Evolutionary conservation across 768 basidiomycete species (phyloP), one percentile per base, ranked within the genome.

Genomic region (Tylopilus subfusipes): DNA sequence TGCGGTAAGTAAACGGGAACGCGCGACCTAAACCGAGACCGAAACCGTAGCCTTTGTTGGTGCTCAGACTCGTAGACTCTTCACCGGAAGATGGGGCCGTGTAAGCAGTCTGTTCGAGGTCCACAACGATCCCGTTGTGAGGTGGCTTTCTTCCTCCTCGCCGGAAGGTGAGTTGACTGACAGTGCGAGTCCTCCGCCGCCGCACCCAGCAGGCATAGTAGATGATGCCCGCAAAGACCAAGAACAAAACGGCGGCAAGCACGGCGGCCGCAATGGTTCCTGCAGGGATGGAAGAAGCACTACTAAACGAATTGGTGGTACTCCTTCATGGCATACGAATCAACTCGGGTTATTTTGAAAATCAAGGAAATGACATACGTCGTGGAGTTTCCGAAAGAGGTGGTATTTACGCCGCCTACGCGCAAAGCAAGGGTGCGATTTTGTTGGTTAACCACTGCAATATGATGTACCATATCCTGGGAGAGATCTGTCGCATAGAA

Each of bases 191-290:
- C 13, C 77, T 80, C 14, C 82, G 80, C 12, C 36, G 36, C 36
- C 83, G 78, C 48, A 78, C 72, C 48, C 80, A 66, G 47, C 76
- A 71, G 53, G 76, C 72, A 58, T 72, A 80, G 56, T 77, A 76
- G 2, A 82, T 63, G 14, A 68, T 67, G 44, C 71, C 70, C 10
- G 78, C 54, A 5, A 83, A 54, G 27, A 85, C 50, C 60, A 82
- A 73, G 25, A 78, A 75, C 10, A 89, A 71, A 19, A 82, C 65
- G 21, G 77, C 76, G 3, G 81, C 85, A 2, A 90, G 73, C 11
- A 76, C 78, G 29, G 87, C 72, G 0, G 86, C 88, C 19, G 86
- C 86, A 50, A 88, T 82, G 2, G 86, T 83, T 40, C 87, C 85
- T 55, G 72, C 71, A 2, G 79, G 55, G 19, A 76, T 69, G 2